These are phyloP conservation scores for Fulvia fulva DNA, from an alignment of 2,329 filamentous ascomycete genomes.

Conservation along the genomic window DNA sequence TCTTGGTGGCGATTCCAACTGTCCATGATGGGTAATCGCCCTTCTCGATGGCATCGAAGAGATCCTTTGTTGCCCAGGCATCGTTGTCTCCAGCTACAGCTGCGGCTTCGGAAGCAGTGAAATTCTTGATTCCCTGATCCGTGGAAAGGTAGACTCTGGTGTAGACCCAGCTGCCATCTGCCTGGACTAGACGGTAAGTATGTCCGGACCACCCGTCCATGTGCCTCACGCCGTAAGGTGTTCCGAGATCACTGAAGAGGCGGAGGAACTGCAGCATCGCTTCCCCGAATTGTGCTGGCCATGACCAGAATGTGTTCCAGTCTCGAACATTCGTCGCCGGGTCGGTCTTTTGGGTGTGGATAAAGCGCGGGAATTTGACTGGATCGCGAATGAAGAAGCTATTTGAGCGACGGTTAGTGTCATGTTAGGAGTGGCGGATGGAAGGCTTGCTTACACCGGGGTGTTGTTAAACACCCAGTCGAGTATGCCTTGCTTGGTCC, in stretches of 20 bases:
- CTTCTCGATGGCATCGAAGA: slow-evolving; percentile 43
- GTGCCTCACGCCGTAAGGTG: slow-evolving; percentile 41
- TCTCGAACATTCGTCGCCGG: slow-evolving; percentile 35
- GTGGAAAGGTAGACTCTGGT: slow-evolving; percentile 18
- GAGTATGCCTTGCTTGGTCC: slow-evolving; percentile 42
- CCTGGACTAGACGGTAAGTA: slow-evolving; percentile 38
- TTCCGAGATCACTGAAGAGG: slow-evolving; percentile 50
- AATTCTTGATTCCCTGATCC: slow-evolving; percentile 49
- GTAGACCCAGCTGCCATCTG: slow-evolving; percentile 48
- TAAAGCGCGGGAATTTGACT: slow-evolving; percentile 41
- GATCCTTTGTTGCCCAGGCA: slow-evolving; percentile 48
- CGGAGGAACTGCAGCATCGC: slow-evolving; percentile 50
- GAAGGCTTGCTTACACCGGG: slow-evolving; percentile 18
- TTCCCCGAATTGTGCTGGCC: slow-evolving; percentile 46
- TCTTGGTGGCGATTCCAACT: slow-evolving; percentile 45
- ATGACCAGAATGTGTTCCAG: slow-evolving; percentile 40
- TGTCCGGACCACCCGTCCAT: slow-evolving; percentile 20
- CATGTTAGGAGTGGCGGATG: neutral
- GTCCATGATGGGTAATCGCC: slow-evolving; percentile 44
- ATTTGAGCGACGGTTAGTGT: slow-evolving; percentile 1
- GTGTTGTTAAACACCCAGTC: slow-evolving; percentile 22
- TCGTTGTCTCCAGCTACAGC: slow-evolving; percentile 47
- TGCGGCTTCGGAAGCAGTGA: slow-evolving; percentile 45
- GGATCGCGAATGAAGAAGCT: slow-evolving; percentile 45
- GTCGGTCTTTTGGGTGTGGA: slow-evolving; percentile 37